These are phyloP conservation scores for Hygrophorus pudorinus DNA, from an alignment of 768 basidiomycete genomes.

Conservation along the genomic window DNA sequence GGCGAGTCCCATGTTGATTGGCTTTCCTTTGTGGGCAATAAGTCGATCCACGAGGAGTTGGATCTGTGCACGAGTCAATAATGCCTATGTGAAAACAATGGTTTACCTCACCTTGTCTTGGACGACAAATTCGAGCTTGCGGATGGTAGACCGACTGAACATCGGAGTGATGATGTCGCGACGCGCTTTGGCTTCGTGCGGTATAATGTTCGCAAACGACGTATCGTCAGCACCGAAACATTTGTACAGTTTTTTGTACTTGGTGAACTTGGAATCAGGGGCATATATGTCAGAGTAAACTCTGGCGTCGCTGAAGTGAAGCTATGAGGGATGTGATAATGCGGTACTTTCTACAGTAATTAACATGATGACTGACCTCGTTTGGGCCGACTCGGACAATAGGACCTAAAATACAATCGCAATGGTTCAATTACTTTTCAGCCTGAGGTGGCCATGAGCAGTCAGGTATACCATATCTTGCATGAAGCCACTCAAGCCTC, in stretches of 20 bases:
- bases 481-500: slow-evolving; percentile 18
- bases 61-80: no score
- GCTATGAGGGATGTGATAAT: no score
- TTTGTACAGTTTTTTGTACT: slow-evolving; percentile 18
- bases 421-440: background rate
- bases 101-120: slow-evolving; percentile 15
- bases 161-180: slow-evolving; percentile 20
- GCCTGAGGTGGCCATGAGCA: slow-evolving; percentile 1
- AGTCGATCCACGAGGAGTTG: slow-evolving; percentile 14
- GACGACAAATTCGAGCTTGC: slow-evolving; percentile 19
- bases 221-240: slow-evolving; percentile 16
- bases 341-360: no score
- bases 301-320: slow-evolving; percentile 26
- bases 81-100: background rate
- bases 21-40: slow-evolving; percentile 11
- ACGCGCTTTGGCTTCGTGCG: slow-evolving; percentile 16
- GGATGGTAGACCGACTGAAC: slow-evolving; percentile 23
- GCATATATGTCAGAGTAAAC: slow-evolving; percentile 26
- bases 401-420: slow-evolving; percentile 23
- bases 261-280: slow-evolving; percentile 15
- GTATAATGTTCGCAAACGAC: slow-evolving; percentile 18
- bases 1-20: slow-evolving; percentile 17
- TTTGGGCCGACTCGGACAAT: slow-evolving; percentile 28
- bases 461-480: slow-evolving; percentile 14
- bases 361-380: slow-evolving; percentile 16